Base-by-base conservation (phyloP, 352 stramenopile species). In the Phytopythium oedochilum region DNA sequence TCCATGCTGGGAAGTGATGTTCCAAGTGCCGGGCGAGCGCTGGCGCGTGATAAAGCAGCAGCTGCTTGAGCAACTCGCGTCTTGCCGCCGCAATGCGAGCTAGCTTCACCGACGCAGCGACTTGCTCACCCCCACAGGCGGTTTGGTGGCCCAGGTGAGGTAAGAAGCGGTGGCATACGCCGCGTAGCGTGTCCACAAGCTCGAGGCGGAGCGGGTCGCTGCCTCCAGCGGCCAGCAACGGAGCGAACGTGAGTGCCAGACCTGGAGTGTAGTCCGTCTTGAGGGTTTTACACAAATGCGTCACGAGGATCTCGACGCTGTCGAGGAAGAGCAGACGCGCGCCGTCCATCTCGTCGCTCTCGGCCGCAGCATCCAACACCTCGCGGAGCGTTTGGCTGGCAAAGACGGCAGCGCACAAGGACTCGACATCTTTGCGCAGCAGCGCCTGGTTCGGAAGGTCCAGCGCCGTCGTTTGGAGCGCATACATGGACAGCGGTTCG, bases 21-120 rank as follows among this genome's bases (percentile, higher is more conserved):
- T 86, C 78, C n/a, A 94, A 62, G 49, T 94, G 78, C 29, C 84
- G 80, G n/a, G 80, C 76, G 22, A 92, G 61, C 11, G 58, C 56
- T 34, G 84, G 82, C 0, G 77, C 62, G 31, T 94, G 80, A 45
- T 94, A 94, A n/a, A 92, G 49, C 44, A 94, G 49, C 49, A 94
- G 59, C 51, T 69, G 71, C 66, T 92, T 91, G 5, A 92, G 56
- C 18, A 90, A 40, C 9, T 64, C 58, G 5, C 82, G 74, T 38
- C 80, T 64, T 10, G 60, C 68, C 0, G 59, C 45, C 1, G 78
- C 70, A 38, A 83, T 65, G 17, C 40, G 59, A 2, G 47, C 22
- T 18, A 77, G 6, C 25, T 23, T 44, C 7, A 29, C 22, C 23
- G 47, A 28, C 1, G 31, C 25, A 31, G 42, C 1, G 20, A 3